Evolutionary conservation across 768 basidiomycete species (phyloP), one percentile per base, ranked within the genome.

Genomic region (Trametes villosa): DNA sequence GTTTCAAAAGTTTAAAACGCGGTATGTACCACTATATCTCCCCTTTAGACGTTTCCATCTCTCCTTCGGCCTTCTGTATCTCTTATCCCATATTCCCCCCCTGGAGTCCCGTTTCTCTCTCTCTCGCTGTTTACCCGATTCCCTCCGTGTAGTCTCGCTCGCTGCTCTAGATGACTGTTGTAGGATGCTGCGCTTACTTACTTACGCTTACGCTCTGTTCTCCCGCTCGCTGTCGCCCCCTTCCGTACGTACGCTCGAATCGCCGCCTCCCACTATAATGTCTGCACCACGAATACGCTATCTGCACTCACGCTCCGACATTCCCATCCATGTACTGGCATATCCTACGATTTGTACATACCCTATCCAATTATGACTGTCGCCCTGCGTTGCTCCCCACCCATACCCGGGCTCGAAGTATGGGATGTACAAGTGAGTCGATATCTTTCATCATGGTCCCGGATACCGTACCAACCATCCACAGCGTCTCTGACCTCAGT

Each of bases 121-220:
- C 30, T 40, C 30, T 30, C 46, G 34, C 27, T 47, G 50, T 52
- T 41, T 41, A 46, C 24, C 51, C 29, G 9, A 42, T 22, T 22
- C 51, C 51, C n/a, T n/a, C n/a, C n/a, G n/a, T n/a, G n/a, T 50
- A 13, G 50, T 22, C 33, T 45, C 20, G 48, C 9, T 53, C 33
- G 40, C 8, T 27, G 33, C 40, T 47, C 31, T 62, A 62, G 55
- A 57, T 45, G 26, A 26, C n/a, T 52, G 31, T 29, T 56, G 54
- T 60, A 50, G 24, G 42, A 56, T 57, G 34, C 51, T 48, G 22
- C 15, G 34, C 13, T 11, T 11, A 38, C 31, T 34, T 30, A n/a
- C 55, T 48, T 13, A 17, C 30, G 24, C 18, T 27, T 52, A 22
- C 36, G 44, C 9, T 52, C 48, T 11, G 36, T 31, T 22, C 50